Base-by-base conservation (phyloP, 352 stramenopile genomes). In the Globisporangium megalacanthum region DNA sequence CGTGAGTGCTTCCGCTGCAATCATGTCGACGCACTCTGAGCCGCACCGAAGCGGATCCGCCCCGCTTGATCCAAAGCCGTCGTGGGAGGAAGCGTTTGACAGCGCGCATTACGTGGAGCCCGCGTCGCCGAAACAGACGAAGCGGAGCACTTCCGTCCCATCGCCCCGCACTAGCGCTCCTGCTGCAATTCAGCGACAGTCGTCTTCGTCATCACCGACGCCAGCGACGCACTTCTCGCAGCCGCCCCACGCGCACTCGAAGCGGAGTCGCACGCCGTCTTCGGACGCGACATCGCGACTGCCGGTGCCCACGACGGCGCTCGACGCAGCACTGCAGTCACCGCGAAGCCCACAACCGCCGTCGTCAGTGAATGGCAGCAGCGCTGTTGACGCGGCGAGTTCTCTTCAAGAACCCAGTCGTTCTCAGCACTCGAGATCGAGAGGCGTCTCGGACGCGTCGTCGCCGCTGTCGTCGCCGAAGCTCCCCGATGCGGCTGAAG, bases 21-120 rank as follows among this genome's bases (percentile, higher is more conserved):
- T 62, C 33, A 62, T 62, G 56, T 61, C 55, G 49, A 54, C 29
- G n/a, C 49, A 15, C 7, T 54, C 49, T 6, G 49, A 54, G 17
- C 19, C 31, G 31, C 49, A 13, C 13, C 50, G 50, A 7, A 56
- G 50, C 37, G 50, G 19, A 35, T 56, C 50, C 14, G 50, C 2
- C 10, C 20, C 35, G 44, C 44, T 49, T n/a, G 13, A 4, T 15
- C 44, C 44, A 10, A 20, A 20, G 44, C 5, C n/a, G 19, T 49
- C 44, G 9, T 49, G 44, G 44, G 13, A 54, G 52, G 13, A 56
- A 3, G 31, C 41, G 9, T 29, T 25, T 25, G 17, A 45, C 7
- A 29, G 17, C 49, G 33, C 9, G 15, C 36, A 25, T 11, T 10
- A 19, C 3, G 0, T 45, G 17, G 35, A 46, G 25, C 39, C 20